Conservation (phyloP, 2,329 filamentous ascomycete genomes). For the Apiospora marii region DNA sequence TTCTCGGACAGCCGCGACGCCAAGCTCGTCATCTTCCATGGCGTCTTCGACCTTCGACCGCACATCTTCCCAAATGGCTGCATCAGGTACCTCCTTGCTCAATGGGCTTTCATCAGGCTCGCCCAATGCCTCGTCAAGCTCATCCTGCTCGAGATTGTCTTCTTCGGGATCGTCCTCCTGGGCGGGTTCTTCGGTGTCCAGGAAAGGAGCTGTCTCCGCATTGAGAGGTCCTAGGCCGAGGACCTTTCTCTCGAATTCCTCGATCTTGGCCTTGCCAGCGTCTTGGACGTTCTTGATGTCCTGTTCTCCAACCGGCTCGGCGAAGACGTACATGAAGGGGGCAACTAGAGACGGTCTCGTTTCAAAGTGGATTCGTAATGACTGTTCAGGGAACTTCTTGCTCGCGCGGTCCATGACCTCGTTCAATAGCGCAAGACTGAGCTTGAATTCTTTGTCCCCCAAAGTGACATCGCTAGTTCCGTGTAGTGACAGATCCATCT, state of each 20-base stretch:
- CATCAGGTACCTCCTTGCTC: constrained; percentile 38
- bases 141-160: constrained; percentile 28
- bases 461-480: constrained; percentile 70
- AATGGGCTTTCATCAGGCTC: constrained; percentile 31
- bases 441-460: constrained; percentile 85
- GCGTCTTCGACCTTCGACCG: constrained; percentile 63
- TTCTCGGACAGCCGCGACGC: constrained; percentile 59
- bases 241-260: constrained; percentile 72
- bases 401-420: constrained; percentile 80
- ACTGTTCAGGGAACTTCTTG: constrained; percentile 75
- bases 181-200: constrained; percentile 36
- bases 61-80: constrained; percentile 61
- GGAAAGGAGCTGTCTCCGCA: constrained; percentile 32
- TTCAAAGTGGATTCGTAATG: constrained; percentile 83
- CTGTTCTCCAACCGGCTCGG: constrained; percentile 78
- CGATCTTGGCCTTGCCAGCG: constrained; percentile 68
- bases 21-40: constrained; percentile 64
- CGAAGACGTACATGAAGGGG: constrained; percentile 88
- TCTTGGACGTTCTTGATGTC: constrained; percentile 79
- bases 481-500: constrained; percentile 93
- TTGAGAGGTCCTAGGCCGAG: constrained; percentile 55
- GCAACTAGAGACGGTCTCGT: constrained; percentile 63
- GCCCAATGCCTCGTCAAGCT: constrained; percentile 34
- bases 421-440: constrained; percentile 82
- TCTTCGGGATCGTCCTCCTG: constrained; percentile 40